Base-by-base conservation (phyloP, 1,284 basidiomycete species). In the Cronartium ribicola region DNA sequence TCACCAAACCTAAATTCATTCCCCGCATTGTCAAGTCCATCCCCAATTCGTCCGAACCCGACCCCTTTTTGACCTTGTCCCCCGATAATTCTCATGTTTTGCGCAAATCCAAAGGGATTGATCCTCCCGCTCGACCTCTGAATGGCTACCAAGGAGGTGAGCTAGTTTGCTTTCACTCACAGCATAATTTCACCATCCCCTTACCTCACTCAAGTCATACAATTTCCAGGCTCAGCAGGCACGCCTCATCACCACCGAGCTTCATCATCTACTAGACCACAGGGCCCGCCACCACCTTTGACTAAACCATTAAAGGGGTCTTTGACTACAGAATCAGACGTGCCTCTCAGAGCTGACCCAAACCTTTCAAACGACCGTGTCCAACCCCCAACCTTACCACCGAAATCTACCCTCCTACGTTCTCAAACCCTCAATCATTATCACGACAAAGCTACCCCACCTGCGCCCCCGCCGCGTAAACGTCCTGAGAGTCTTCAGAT, bases 341-440 rank as follows among this genome's bases (percentile, higher is more conserved):
- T 20, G 2, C 51, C n/a, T 57, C n/a, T 11, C 8, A 57, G 51
- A 7, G n/a, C 29, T n/a, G 17, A 20, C 20, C 29, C 51, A n/a
- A 57, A 57, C 51, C 51, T 57, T n/a, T 10, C 29, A 0, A 22
- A 57, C 8, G 51, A 20, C 20, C 29, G 20, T 22, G 51, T 10
- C 29, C 29, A 3, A 20, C 51, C 51, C 1, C 63, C 41, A 41
- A 13, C 41, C 63, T 11, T 41, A 48, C 22, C 11, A 29, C 46
- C 41, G 4, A 41, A 41, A 67, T 51, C 68, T 11, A 46, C 17
- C 10, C 48, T 71, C 6, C 22, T 36, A 22, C 60, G 68, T 8
- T 51, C 68, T 14, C 68, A 71, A 48, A 71, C 68, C 17, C 29
- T 71, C 17, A 71, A 71, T 22, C 68, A 63, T 63, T 40, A 44